Evolutionary conservation across 768 basidiomycete genomes (phyloP).

Genomic region (Cystoderma amianthinum): DNA sequence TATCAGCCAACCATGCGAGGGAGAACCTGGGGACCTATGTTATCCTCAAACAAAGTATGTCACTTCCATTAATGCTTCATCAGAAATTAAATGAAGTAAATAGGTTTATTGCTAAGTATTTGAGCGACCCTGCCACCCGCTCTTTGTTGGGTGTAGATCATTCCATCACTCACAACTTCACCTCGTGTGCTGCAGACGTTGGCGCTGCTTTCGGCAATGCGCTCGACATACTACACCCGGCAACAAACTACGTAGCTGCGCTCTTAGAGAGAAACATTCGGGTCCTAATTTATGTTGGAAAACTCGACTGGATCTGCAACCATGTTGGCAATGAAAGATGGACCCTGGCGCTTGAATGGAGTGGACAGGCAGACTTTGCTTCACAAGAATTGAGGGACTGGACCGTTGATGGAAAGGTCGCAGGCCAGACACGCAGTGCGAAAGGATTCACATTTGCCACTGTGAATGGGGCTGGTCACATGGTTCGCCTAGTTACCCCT

Average conservation of each 20-base stretch:
- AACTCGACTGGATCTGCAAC: slow-evolving; percentile 73
- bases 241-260: slow-evolving; percentile 51
- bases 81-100: not conserved
- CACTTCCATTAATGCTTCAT: not conserved
- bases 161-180: slow-evolving; percentile 24
- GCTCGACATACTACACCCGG: slow-evolving; percentile 36
- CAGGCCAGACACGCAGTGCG: slow-evolving; percentile 27
- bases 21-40: slow-evolving; percentile 44
- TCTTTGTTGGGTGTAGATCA: slow-evolving; percentile 56
- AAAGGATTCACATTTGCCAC: slow-evolving; percentile 60
- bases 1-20: slow-evolving; percentile 54
- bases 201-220: slow-evolving; percentile 34
- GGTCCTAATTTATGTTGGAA: slow-evolving; percentile 65
- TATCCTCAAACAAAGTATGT: slow-evolving; percentile 42
- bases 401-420: slow-evolving; percentile 40
- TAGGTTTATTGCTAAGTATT: slow-evolving; percentile 55
- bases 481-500: slow-evolving; percentile 24
- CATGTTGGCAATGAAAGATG: slow-evolving; percentile 71
- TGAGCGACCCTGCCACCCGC: slow-evolving; percentile 51
- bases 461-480: slow-evolving; percentile 67
- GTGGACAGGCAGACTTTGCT: slow-evolving; percentile 40
- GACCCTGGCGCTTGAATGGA: slow-evolving; percentile 69
- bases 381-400: slow-evolving; percentile 47
- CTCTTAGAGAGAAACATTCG: slow-evolving; percentile 71
- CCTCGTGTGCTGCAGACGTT: slow-evolving; percentile 32